Base-by-base conservation (phyloP, 2,329 filamentous ascomycete genomes). In the Arthrobotrys musiformis region DNA sequence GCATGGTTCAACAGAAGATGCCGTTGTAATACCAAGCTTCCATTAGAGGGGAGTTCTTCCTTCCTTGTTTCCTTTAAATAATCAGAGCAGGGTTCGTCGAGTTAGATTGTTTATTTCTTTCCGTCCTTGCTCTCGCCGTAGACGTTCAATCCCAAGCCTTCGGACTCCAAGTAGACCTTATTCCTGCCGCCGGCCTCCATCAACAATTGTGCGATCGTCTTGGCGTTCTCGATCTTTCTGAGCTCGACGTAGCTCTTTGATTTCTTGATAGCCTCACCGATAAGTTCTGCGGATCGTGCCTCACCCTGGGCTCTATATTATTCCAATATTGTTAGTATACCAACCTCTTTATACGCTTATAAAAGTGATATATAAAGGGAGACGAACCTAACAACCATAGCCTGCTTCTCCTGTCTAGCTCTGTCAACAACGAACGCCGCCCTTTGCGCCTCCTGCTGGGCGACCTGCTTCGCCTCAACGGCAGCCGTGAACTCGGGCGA, bases 211-310 rank as follows among this genome's bases (percentile, higher is more conserved):
- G 95, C 95, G 84, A 99, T 97, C 70, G 89, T 88, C 80, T 93
- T 89, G 5, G 95, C 95, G 82, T 97, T 99, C 87, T 99, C 95
- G 82, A 99, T 97, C 88, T 97, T 95, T 86, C 96, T 93, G 83
- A 99, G 89, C 85, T 98, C 95, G 79, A 99, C 90, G 84, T 99
- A 99, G 80, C 93, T 92, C 86, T 94, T 92, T 87, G 89, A 96
- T 91, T 98, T 99, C 92, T 98, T 99, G 90, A 99, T 97, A 78
- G 95, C 95, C 64, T 99, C 95, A 85, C 95, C 95, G 82, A 99
- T 97, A 79, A 99, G 90, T 86, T 99, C 94, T 54, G 95, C 95
- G 42, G 95, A 98, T 80, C 95, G 92, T 60, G 95, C 95, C 86
- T 99, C 95, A 93, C 95, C 95, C 90, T 98, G 95, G 2, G 95